Conservation (phyloP, 371 early-diverging fungal species). For the Conidiobolus incongruus region DNA sequence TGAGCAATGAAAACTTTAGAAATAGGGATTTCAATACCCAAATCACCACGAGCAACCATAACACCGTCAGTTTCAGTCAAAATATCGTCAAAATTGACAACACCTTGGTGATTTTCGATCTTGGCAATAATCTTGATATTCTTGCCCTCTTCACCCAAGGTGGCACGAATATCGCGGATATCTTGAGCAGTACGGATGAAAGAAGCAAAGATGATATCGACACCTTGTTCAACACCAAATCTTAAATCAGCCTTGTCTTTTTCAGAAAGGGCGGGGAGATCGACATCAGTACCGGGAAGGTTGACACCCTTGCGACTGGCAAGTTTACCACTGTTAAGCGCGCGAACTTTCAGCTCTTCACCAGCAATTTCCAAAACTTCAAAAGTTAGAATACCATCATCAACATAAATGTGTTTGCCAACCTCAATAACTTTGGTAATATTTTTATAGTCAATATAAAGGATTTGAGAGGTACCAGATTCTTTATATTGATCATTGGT, state of each 20-base stretch:
- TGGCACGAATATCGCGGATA: conserved; percentile 52
- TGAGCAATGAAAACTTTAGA: conserved; percentile 83
- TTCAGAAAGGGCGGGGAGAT: conserved; percentile 80
- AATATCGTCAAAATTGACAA: conserved; percentile 95
- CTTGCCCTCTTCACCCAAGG: conserved; percentile 53
- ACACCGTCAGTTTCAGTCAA: conserved; percentile 86
- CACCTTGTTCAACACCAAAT: conserved; percentile 83
- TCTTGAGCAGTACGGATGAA: conserved; percentile 86
- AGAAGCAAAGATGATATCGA: conserved; percentile 94
- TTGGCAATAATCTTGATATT: conserved; percentile 86
- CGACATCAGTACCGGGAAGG: conserved; percentile 65
- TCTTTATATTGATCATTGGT: conserved; percentile 41
- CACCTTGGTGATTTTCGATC: conserved; percentile 91
- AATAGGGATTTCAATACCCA: conserved; percentile 93
- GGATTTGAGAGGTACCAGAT: conserved; percentile 35
- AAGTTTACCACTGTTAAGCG: conserved; percentile 50
- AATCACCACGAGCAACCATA: conserved; percentile 98
- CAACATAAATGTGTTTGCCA: conserved; percentile 69
- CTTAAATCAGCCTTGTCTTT: conserved; percentile 79
- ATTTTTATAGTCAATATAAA: conserved; percentile 77
- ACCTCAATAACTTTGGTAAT: conserved; percentile 53
- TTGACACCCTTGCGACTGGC: conserved; percentile 73
- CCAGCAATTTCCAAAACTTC: conserved; percentile 46
- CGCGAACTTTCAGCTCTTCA: conserved; percentile 36
- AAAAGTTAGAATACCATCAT: conserved; percentile 67